phyloP scores from a whole-genome alignment of 2,329 filamentous ascomycete species.

The Byssochlamys sp. region DNA sequence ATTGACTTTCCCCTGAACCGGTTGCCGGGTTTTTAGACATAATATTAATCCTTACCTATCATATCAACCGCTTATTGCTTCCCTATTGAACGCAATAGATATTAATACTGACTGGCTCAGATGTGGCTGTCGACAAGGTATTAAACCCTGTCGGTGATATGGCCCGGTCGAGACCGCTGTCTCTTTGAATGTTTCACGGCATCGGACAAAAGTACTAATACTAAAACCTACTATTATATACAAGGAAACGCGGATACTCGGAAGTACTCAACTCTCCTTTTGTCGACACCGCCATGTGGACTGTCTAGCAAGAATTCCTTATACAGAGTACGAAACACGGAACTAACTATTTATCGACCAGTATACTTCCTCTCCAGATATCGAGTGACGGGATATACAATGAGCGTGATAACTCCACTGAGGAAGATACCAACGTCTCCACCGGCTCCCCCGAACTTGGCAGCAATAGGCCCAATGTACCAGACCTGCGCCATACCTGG shows the following conservation, averaged over 20 bases:
- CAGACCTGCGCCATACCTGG: constrained; percentile 14
- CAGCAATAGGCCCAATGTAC: constrained; percentile 10
- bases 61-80: background rate
- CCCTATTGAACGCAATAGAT: background rate
- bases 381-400: constrained; percentile 8
- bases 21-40: background rate
- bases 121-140: background rate
- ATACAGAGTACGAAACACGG: background rate
- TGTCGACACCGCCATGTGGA: too few relatives aligned
- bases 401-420: constrained; percentile 3
- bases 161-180: background rate
- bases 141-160: background rate
- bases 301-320: too few relatives aligned
- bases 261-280: too few relatives aligned
- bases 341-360: background rate
- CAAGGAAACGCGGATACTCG: too few relatives aligned
- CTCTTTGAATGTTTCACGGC: background rate
- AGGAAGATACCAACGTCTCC: constrained; percentile 11
- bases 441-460: constrained; percentile 8
- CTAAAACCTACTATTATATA: too few relatives aligned
- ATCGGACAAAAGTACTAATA: background rate
- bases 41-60: background rate
- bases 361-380: constrained; percentile 6
- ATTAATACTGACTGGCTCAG: background rate
- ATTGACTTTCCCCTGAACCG: background rate